phyloP scores from a whole-genome alignment of 2,329 filamentous ascomycete species.

The Dothistroma septosporum region DNA sequence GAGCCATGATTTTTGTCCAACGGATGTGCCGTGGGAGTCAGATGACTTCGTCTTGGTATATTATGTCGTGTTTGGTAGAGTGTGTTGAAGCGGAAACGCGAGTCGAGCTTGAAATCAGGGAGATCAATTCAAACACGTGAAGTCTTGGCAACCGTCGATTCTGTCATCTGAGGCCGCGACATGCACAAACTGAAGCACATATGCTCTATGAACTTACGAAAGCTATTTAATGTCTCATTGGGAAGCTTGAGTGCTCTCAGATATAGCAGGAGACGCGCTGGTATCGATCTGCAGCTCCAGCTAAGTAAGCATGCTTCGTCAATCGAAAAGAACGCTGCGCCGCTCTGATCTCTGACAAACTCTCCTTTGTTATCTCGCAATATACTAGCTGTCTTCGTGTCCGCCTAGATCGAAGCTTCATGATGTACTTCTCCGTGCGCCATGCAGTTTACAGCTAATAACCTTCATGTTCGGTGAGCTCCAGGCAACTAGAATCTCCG shows the following conservation, averaged over 20 bases:
- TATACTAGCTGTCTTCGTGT: too few relatives aligned
- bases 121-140: background rate
- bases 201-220: background rate
- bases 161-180: background rate
- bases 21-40: background rate
- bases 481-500: background rate
- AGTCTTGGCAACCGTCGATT: background rate
- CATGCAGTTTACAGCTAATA: too few relatives aligned
- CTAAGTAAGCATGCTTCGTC: background rate
- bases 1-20: background rate
- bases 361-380: background rate
- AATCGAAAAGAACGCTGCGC: background rate
- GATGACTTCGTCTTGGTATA: background rate
- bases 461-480: background rate
- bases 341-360: background rate
- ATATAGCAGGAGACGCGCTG: background rate
- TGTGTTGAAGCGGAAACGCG: background rate
- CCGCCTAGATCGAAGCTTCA: too few relatives aligned
- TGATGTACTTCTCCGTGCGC: too few relatives aligned
- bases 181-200: background rate
- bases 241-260: background rate
- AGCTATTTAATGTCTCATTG: background rate
- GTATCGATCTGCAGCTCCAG: background rate
- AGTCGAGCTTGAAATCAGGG: background rate
- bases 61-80: background rate